Evolutionary conservation across 2,329 filamentous ascomycete species (phyloP).

Genomic region (Arthrobotrys sphaeroides): DNA sequence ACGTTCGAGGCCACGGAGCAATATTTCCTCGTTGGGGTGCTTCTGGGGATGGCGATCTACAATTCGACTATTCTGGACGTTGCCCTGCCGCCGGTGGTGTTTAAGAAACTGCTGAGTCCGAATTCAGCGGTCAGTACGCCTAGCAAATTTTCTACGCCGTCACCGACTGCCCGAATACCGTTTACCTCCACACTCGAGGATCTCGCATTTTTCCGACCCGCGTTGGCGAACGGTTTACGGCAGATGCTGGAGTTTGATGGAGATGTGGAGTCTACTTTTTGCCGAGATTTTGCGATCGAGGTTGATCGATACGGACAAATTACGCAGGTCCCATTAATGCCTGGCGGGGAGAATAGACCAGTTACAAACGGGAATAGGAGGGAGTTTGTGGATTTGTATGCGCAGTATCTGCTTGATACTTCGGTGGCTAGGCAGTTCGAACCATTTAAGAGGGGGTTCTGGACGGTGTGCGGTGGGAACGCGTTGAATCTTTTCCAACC

Average conservation of each 20-base stretch:
- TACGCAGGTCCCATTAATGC: conserved; percentile 74
- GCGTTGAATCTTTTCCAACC: conserved; percentile 82
- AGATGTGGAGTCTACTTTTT: conserved; percentile 81
- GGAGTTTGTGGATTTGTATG: conserved; percentile 87
- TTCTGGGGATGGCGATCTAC: conserved; percentile 90
- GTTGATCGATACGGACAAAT: conserved; percentile 78
- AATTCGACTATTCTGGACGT: conserved; percentile 93
- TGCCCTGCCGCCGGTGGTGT: conserved; percentile 86
- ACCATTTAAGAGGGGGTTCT: conserved; percentile 93
- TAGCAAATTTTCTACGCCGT: conserved; percentile 62
- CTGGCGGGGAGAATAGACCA: conserved; percentile 75
- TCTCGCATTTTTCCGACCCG: conserved; percentile 80
- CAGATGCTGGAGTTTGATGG: conserved; percentile 84
- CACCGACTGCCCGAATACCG: conserved; percentile 67
- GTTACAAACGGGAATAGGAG: conserved; percentile 86
- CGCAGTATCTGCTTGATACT: conserved; percentile 80
- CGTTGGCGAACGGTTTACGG: conserved; percentile 77
- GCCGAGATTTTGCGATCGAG: conserved; percentile 81
- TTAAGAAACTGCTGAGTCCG: conserved; percentile 83
- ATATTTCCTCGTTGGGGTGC: conserved; percentile 86
- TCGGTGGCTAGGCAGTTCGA: conserved; percentile 85
- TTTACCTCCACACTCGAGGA: conserved; percentile 83
- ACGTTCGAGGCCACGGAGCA: conserved; percentile 92
- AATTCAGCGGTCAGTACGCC: conserved; percentile 71
- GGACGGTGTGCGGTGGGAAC: conserved; percentile 88